Percentiles rank a stretch among this genome's conserved stretches.
Conservation (phyloP, 2,329 filamentous ascomycete genomes). For the Monosporascus sp. region DNA sequence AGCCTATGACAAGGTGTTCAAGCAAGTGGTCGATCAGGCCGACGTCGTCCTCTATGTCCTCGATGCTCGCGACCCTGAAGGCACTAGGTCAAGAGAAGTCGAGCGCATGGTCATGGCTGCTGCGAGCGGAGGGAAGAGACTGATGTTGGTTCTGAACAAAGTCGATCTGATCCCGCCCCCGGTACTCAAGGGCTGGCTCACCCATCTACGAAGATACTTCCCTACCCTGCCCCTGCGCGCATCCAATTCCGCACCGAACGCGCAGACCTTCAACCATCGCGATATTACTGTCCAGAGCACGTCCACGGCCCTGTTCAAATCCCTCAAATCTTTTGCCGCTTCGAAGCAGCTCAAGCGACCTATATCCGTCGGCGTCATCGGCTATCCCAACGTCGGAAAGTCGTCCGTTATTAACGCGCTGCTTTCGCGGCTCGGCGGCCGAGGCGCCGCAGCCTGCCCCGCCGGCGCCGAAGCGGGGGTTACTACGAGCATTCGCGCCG, state of each 20-base stretch:
- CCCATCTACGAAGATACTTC: conserved; percentile 81
- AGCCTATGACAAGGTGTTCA: conserved; percentile 94
- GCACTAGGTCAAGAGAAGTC: conserved; percentile 83
- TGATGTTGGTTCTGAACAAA: conserved; percentile 93
- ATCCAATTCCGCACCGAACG: conserved; percentile 74
- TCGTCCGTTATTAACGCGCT: conserved; percentile 95
- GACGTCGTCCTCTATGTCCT: conserved; percentile 92
- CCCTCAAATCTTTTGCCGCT: conserved; percentile 83
- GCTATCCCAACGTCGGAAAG: conserved; percentile 94
- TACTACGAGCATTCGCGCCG: conserved; percentile 79
- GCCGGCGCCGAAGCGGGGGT: conserved; percentile 89
- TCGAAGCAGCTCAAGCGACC: conserved; percentile 81
- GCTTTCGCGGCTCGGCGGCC: conserved; percentile 67
- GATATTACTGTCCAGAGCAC: conserved; percentile 83
- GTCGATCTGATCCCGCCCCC: conserved; percentile 82
- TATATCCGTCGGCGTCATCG: conserved; percentile 87
- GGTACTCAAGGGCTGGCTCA: conserved; percentile 79
- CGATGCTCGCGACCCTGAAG: conserved; percentile 85
- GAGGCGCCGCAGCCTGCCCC: conserved; percentile 66
- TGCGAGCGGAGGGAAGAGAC: conserved; percentile 72
- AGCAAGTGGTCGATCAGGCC: conserved; percentile 80
- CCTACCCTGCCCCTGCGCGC: conserved; percentile 86
- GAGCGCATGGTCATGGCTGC: conserved; percentile 90
- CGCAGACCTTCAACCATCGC: conserved; percentile 88
- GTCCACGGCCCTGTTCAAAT: conserved; percentile 77